phyloP scores from a whole-genome alignment of 2,329 filamentous ascomycete genomes.

The Coniosporium tulheliwenetii region DNA sequence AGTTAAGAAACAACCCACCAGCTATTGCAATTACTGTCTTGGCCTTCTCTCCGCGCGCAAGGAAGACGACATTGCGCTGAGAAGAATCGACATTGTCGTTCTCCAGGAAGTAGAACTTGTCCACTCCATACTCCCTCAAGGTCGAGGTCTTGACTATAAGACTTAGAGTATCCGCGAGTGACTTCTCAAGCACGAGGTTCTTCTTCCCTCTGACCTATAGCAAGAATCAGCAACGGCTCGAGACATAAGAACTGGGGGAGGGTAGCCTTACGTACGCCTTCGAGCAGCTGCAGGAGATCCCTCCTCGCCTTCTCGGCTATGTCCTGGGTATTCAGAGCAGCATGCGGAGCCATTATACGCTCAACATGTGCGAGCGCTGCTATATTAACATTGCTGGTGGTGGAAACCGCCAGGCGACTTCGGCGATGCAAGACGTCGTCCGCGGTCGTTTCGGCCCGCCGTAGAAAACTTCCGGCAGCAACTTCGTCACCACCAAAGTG shows the following conservation, averaged over 20 bases:
- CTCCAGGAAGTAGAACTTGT: constrained; percentile 93
- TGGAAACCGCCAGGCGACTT: too few species aligned
- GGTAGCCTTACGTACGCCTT: constrained; percentile 63
- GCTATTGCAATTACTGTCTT: constrained; percentile 74
- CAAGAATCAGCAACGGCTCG: neutral
- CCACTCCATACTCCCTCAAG: constrained; percentile 91
- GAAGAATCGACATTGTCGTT: constrained; percentile 90
- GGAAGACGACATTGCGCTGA: constrained; percentile 88
- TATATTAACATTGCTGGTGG: too few species aligned
- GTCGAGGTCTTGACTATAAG: constrained; percentile 90
- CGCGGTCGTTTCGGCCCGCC: too few species aligned
- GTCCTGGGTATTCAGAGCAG: constrained; percentile 57
- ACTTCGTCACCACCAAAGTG: too few species aligned
- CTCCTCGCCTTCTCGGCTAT: constrained; percentile 71
- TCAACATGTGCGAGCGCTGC: neutral
- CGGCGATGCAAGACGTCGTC: too few species aligned
- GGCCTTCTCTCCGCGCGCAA: constrained; percentile 79
- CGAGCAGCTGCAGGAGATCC: constrained; percentile 78
- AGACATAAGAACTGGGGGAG: neutral
- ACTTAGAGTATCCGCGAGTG: constrained; percentile 76
- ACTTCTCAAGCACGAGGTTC: constrained; percentile 86
- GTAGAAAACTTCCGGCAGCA: too few species aligned
- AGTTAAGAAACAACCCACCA: constrained; percentile 38
- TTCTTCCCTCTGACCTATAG: constrained; percentile 91
- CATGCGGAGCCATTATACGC: constrained; percentile 16